Conservation (phyloP, 2,329 filamentous ascomycete genomes). For the Biscogniauxia marginata region DNA sequence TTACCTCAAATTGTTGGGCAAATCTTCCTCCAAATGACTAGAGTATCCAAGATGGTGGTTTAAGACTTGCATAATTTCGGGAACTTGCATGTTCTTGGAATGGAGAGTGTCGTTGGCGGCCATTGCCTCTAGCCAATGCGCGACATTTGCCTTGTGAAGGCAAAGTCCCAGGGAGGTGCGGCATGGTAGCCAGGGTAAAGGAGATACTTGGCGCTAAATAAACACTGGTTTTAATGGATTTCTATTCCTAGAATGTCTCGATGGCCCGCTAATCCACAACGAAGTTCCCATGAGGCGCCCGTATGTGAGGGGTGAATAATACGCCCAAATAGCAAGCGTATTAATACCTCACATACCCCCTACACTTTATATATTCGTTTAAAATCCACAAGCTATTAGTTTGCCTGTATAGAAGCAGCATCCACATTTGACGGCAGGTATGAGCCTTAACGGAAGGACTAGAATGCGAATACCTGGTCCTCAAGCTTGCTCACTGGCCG, state of each 20-base stretch:
- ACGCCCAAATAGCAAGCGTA: not conserved
- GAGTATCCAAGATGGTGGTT: not conserved
- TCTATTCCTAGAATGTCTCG: not conserved
- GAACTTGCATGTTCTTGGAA: not conserved
- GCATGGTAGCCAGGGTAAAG: not conserved
- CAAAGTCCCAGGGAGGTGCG: not conserved
- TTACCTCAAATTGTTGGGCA: no score
- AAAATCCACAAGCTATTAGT: not conserved
- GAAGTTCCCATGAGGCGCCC: not conserved
- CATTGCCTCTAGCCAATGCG: not conserved
- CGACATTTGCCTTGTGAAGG: not conserved
- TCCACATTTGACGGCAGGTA: not conserved
- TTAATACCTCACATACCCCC: not conserved
- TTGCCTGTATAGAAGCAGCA: not conserved
- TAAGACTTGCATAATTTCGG: not conserved
- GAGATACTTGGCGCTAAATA: not conserved
- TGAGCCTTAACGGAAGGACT: conserved; percentile 33
- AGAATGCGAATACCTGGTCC: conserved; percentile 98
- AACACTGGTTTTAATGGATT: not conserved
- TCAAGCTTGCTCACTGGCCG: conserved; percentile 94
- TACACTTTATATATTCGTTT: not conserved
- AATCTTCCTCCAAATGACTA: not conserved
- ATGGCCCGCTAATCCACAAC: not conserved
- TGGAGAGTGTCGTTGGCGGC: not conserved
- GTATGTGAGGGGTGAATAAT: not conserved